These are phyloP conservation scores for Luffa aegyptiaca DNA, from an alignment of 306 rosid genomes.

Conservation along the genomic window DNA sequence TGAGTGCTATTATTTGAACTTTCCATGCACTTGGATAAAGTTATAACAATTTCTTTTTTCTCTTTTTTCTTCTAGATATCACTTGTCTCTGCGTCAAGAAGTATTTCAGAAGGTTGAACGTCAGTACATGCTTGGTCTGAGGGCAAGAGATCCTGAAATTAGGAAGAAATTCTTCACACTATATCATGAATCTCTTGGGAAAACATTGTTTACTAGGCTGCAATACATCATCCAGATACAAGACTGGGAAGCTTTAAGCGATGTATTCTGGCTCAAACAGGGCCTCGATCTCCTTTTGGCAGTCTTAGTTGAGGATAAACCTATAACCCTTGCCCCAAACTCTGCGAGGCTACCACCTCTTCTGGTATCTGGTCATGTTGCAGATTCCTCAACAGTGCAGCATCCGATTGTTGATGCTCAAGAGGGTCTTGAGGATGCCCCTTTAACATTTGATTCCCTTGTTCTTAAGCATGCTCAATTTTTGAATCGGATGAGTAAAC, in stretches of 20 bases:
- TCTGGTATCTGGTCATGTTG: conserved; percentile 44
- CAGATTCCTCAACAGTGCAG: conserved; percentile 65
- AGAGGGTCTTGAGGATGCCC: conserved; percentile 68
- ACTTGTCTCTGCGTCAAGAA: conserved; percentile 59
- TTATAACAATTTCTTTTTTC: conserved; percentile 11
- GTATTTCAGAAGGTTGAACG: conserved; percentile 91
- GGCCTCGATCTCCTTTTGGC: conserved; percentile 98
- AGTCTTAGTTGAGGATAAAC: conserved; percentile 83
- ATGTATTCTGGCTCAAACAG: conserved; percentile 98
- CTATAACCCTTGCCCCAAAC: conserved; percentile 92
- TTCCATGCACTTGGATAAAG: conserved; percentile 12
- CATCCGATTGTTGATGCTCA: conserved; percentile 58
- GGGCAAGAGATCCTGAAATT: conserved; percentile 84
- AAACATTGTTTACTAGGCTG: conserved; percentile 73
- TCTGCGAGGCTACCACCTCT: conserved; percentile 90
- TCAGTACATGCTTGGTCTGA: conserved; percentile 89
- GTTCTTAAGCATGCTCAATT: conserved; percentile 78
- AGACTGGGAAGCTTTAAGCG: conserved; percentile 94
- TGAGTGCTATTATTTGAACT: conserved; percentile 28
- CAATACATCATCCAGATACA: conserved; percentile 83
- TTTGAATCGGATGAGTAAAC: conserved; percentile 85
- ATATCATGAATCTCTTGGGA: conserved; percentile 78
- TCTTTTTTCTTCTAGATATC: conserved; percentile 44
- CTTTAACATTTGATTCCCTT: conserved; percentile 72
- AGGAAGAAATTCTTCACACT: conserved; percentile 80